Percentiles rank a stretch among this genome's conserved stretches.
phyloP scores from a whole-genome alignment of 345 rosid species.

The Schrenkiella parvula region DNA sequence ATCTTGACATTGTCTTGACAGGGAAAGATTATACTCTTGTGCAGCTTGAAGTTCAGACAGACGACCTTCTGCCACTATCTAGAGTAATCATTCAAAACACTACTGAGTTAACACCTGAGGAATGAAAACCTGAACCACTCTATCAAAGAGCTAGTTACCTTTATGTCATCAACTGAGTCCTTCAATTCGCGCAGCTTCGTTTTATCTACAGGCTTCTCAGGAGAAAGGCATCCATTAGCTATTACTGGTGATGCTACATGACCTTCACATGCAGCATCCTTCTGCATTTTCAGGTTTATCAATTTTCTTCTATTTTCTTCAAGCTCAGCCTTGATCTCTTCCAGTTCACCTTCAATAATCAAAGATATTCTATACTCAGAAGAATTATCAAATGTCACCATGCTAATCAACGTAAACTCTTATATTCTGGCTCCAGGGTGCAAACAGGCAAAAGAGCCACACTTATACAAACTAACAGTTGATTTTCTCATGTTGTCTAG shows the following conservation, averaged over 20 bases:
- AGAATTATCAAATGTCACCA: slow-evolving; percentile 14
- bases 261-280: slow-evolving; percentile 62
- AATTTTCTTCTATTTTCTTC: slow-evolving; percentile 92
- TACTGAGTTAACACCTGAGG: slow-evolving; percentile 17
- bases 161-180: slow-evolving; percentile 70
- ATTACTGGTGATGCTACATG: slow-evolving; percentile 47
- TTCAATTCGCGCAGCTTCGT: slow-evolving; percentile 62
- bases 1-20: slow-evolving; percentile 70
- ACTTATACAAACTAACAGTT: neutral
- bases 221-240: slow-evolving; percentile 68
- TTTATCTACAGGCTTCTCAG: slow-evolving; percentile 73
- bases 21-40: slow-evolving; percentile 53
- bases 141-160: slow-evolving; percentile 40
- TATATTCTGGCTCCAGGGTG: neutral
- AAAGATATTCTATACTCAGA: slow-evolving; percentile 22
- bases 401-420: neutral
- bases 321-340: slow-evolving; percentile 79
- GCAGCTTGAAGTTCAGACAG: slow-evolving; percentile 82
- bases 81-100: slow-evolving; percentile 34
- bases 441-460: neutral
- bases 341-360: slow-evolving; percentile 64
- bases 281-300: slow-evolving; percentile 75
- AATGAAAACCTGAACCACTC: neutral
- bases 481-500: neutral
- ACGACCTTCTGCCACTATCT: slow-evolving; percentile 78